These are phyloP conservation scores for Microthlaspi erraticum DNA, from an alignment of 345 rosid species.

Conservation along the genomic window DNA sequence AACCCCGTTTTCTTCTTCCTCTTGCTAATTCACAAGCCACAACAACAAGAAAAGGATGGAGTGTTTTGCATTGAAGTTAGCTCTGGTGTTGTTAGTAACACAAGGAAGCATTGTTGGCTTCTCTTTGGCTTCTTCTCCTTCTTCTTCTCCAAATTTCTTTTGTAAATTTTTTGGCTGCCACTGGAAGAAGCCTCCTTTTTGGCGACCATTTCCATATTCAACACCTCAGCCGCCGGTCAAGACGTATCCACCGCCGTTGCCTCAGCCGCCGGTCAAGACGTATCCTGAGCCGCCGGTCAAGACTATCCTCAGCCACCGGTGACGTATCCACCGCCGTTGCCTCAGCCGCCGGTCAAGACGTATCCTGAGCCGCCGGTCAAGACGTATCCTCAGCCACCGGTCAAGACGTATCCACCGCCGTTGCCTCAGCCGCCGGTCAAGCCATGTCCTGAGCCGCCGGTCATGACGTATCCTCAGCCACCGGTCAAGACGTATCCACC, in stretches of 20 bases:
- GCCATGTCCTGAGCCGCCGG: conserved; percentile 3
- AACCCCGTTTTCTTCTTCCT: neutral
- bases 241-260: conserved; percentile 5
- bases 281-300: conserved; percentile 26
- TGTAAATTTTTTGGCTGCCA: conserved; percentile 9
- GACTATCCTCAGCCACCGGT: conserved; percentile 23
- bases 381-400: neutral
- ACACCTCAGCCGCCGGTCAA: neutral
- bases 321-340: neutral
- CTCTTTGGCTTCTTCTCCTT: conserved; percentile 30
- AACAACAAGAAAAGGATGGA: conserved; percentile 17
- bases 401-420: neutral
- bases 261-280: conserved; percentile 1
- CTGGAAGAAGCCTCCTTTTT: conserved; percentile 20
- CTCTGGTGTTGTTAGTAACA: conserved; percentile 23
- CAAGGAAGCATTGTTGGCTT: conserved; percentile 33
- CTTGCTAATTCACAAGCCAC: conserved; percentile 5
- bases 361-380: neutral
- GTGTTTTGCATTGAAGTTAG: conserved; percentile 10
- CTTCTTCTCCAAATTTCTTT: neutral
- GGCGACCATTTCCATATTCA: conserved; percentile 22
- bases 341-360: neutral
- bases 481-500: neutral
- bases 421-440: neutral
- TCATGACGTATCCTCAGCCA: neutral